Evolutionary conservation across 805 yeast species (phyloP).

Genomic region (Saturnispora hagleri): DNA sequence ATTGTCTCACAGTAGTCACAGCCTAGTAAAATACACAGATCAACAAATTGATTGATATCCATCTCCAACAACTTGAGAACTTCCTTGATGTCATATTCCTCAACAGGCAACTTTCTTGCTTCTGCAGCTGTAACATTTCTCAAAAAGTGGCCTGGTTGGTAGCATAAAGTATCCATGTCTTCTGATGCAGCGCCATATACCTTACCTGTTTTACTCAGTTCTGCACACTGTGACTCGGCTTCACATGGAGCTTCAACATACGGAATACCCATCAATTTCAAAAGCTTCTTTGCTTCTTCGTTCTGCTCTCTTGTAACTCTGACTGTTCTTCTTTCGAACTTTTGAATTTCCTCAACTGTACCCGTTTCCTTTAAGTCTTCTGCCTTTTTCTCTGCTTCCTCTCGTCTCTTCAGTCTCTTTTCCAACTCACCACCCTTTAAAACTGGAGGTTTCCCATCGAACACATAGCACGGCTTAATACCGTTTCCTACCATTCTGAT

Average conservation of each 20-base stretch:
- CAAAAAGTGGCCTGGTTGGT: conserved; percentile 71
- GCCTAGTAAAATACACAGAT: conserved; percentile 85
- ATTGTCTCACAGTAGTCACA: conserved; percentile 97
- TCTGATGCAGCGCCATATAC: conserved; percentile 97
- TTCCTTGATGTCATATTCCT: conserved; percentile 60
- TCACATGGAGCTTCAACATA: conserved; percentile 92
- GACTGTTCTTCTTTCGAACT: conserved; percentile 80
- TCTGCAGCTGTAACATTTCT: conserved; percentile 92
- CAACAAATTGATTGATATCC: conserved; percentile 68
- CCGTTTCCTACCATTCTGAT: conserved; percentile 83
- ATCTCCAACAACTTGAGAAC: conserved; percentile 75
- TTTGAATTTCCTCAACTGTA: conserved; percentile 63
- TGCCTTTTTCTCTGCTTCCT: conserved; percentile 70
- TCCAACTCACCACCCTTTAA: conserved; percentile 88
- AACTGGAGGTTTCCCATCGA: conserved; percentile 96
- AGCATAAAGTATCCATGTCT: conserved; percentile 97
- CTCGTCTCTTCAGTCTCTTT: conserved; percentile 71
- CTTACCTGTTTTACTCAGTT: conserved; percentile 76
- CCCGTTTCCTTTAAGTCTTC: conserved; percentile 75
- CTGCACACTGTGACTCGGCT: conserved; percentile 99
- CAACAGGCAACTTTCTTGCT: conserved; percentile 85
- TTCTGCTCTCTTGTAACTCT: conserved; percentile 84
- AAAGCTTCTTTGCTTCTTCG: conserved; percentile 79
- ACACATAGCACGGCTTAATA: conserved; percentile 93
- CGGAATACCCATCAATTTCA: conserved; percentile 92